These are phyloP conservation scores for Pythium utonaiense DNA, from an alignment of 352 stramenopile species.

Conservation along the genomic window DNA sequence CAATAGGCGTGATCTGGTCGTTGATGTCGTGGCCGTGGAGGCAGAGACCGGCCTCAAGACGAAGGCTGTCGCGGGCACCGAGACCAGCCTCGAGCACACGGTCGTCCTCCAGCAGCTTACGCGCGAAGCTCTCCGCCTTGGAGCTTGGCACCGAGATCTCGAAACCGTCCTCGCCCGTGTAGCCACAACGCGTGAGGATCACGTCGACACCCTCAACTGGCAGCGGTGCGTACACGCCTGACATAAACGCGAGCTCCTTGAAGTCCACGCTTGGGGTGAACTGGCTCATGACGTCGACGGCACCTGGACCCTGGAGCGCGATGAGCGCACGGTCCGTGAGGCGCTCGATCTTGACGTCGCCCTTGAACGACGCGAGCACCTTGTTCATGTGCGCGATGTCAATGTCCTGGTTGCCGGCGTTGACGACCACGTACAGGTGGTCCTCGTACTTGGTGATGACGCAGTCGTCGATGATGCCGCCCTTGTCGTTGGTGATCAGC, in stretches of 20 bases:
- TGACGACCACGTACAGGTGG: conserved; percentile 95
- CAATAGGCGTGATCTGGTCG: conserved; percentile 92
- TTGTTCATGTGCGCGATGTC: conserved; percentile 94
- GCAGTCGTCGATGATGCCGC: conserved; percentile 98
- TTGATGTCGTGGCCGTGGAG: conserved; percentile 99
- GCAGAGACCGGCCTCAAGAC: conserved; percentile 97
- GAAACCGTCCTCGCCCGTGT: conserved; percentile 99
- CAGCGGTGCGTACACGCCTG: conserved; percentile 85
- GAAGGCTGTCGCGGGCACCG: conserved; percentile 95
- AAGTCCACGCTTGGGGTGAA: conserved; percentile 90
- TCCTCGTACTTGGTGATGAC: conserved; percentile 96
- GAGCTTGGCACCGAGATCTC: conserved; percentile 91
- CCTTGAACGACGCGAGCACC: conserved; percentile 78
- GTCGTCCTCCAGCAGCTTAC: conserved; percentile 54
- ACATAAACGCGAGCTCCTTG: conserved; percentile 96
- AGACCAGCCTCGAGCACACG: conserved; percentile 92
- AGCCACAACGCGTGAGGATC: conserved; percentile 95
- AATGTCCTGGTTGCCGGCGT: conserved; percentile 96
- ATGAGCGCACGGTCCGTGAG: conserved; percentile 92
- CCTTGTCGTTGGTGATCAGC: conserved; percentile 94
- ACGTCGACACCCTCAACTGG: conserved; percentile 60
- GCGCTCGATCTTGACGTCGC: conserved; percentile 94
- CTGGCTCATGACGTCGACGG: conserved; percentile 75
- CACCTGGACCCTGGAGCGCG: conserved; percentile 94
- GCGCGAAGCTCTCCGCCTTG: conserved; percentile 51